A percentile compares a stretch with the other conserved stretches of the same genome.
phyloP scores from a whole-genome alignment of 257 asterid genomes.

The Penstemon davidsonii region DNA sequence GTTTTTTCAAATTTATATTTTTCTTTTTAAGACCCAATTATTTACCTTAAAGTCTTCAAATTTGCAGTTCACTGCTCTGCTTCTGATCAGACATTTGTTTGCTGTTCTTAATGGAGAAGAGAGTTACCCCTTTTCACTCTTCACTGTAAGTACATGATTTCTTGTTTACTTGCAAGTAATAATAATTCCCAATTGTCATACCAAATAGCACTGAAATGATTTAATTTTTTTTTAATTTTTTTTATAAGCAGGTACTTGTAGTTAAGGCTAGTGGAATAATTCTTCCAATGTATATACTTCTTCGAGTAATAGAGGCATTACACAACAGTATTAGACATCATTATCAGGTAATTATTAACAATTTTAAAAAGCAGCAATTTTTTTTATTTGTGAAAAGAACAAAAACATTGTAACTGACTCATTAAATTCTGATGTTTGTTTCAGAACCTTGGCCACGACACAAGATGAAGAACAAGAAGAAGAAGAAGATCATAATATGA shows the following conservation, averaged over 20 bases:
- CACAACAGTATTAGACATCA: constrained; percentile 44
- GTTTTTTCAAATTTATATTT: not conserved
- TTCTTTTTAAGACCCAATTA: not conserved
- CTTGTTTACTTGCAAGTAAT: not conserved
- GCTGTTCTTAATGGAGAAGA: constrained; percentile 53
- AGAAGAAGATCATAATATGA: constrained; percentile 22
- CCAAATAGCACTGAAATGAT: not conserved
- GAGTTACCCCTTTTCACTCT: constrained; percentile 67
- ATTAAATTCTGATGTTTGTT: constrained; percentile 5
- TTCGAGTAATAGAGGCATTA: constrained; percentile 52
- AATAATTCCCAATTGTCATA: not conserved
- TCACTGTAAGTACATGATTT: constrained; percentile 51
- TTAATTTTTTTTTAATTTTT: not conserved
- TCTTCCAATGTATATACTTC: constrained; percentile 73
- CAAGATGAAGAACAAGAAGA: too few relatives aligned
- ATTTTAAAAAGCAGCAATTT: not conserved
- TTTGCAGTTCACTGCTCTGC: constrained; percentile 51
- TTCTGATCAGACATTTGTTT: constrained; percentile 49
- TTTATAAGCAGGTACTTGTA: constrained; percentile 52
- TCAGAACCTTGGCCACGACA: constrained; percentile 37
- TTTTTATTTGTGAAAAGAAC: not conserved
- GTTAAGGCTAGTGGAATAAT: constrained; percentile 66
- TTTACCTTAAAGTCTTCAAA: not conserved
- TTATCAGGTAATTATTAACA: constrained; percentile 40
- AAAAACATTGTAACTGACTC: not conserved